Evolutionary conservation across 202 grass and related monocot genomes (phyloP), one percentile per base, ranked within the genome.

Genomic region (Eragrostis tef): DNA sequence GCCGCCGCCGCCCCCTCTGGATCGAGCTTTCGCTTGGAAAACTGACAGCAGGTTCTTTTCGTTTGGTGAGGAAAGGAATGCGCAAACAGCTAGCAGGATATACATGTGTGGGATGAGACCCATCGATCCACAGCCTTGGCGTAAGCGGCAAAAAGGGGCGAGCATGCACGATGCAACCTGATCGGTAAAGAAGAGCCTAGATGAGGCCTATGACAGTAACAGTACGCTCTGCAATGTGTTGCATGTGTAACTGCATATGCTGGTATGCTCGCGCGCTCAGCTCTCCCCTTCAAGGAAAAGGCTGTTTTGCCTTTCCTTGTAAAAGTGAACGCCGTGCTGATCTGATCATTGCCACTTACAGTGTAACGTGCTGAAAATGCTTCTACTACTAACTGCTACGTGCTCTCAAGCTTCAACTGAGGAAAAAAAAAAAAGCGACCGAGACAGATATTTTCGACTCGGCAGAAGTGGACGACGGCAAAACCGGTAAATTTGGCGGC

Each of bases 61-160:
- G 83, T 86, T 89, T 78, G 87, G 87, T 86, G 83, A 66, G 79
- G 36, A 83, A 78, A 62, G 72, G 50, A 4, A 36, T 7, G 46
- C 15, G 43, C 11, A 45, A 29, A 59, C 42, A 73, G n/a, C n/a
- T n/a, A n/a, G 21, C 17, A 82, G 10, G 10, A 11, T 51, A 59
- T n/a, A 21, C 43, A 70, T 84, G 43, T 48, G 63, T 63, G 70
- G 63, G 65, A 77, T 31, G 46, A 15, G 48, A 45, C 19, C 26
- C 0, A 7, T 43, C 34, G 34, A 39, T 39, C 34, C 34, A 24
- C 44, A 51, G 67, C 65, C 73, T 83, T 90, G 67, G 88, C 88
- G 88, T 90, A 86, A 86, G 67, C 83, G 88, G 88, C 88, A 89
- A 90, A 89, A 89, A 86, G 83, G 63, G 19, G 59, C 36, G 34